These are phyloP conservation scores for Beauveria bassiana DNA, from an alignment of 2,329 filamentous ascomycete species.

Conservation along the genomic window DNA sequence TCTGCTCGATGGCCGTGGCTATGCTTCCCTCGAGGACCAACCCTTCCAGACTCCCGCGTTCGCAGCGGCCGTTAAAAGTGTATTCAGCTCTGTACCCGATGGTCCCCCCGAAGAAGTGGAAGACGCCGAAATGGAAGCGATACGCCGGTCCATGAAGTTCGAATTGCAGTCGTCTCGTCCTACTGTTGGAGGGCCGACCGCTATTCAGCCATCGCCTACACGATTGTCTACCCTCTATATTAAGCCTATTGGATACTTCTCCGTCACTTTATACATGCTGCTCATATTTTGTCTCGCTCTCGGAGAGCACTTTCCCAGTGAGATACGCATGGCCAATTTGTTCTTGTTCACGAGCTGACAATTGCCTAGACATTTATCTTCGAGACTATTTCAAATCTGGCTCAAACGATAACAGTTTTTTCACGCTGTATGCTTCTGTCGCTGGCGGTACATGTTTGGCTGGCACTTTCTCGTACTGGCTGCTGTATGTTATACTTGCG, in stretches of 20 bases:
- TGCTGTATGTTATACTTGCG: neutral
- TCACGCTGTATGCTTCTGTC: neutral
- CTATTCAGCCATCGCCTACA: neutral
- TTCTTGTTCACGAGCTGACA: neutral
- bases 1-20: conserved; percentile 1
- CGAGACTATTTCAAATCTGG: neutral
- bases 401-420: neutral
- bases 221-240: neutral
- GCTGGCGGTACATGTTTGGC: neutral
- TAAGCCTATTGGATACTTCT: neutral
- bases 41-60: conserved; percentile 4
- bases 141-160: conserved; percentile 1
- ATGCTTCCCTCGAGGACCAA: neutral
- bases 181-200: neutral
- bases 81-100: neutral
- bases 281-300: neutral
- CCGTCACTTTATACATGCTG: neutral
- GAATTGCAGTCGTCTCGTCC: neutral
- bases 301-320: conserved; percentile 6
- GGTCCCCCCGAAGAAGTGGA: conserved; percentile 2
- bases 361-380: neutral
- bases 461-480: neutral
- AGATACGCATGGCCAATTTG: neutral
- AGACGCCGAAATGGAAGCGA: conserved; percentile 2
- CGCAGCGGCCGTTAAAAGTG: neutral